Percentiles rank a stretch among this genome's conserved stretches.
These are phyloP conservation scores for Thermoascus crustaceus DNA, from an alignment of 2,329 filamentous ascomycete genomes.

Conservation along the genomic window DNA sequence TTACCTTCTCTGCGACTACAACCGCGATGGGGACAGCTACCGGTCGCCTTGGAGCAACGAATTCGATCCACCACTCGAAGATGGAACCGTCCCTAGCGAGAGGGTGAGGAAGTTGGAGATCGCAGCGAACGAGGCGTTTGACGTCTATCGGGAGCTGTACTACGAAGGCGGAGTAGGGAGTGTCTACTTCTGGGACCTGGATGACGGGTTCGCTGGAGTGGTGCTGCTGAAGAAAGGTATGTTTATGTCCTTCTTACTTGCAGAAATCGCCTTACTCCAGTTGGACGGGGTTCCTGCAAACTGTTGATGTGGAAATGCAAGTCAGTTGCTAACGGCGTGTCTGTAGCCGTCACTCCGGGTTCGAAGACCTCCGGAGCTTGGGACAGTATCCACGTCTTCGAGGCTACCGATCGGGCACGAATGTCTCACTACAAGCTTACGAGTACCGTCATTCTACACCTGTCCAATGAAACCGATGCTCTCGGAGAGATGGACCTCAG, in stretches of 20 bases:
- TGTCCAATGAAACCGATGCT: conserved; percentile 59
- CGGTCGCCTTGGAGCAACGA: conserved; percentile 98
- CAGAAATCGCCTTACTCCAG: too few relatives aligned
- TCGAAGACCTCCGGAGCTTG: conserved; percentile 69
- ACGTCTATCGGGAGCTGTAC: conserved; percentile 84
- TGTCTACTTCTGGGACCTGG: conserved; percentile 97
- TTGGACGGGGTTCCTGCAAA: too few relatives aligned
- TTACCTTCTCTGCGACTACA: conserved; percentile 98
- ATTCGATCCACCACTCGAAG: conserved; percentile 85
- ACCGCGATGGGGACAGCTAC: conserved; percentile 96
- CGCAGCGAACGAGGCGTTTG: conserved; percentile 89
- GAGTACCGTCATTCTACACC: conserved; percentile 86
- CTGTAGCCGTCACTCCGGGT: conserved; percentile 56
- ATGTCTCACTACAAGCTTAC: conserved; percentile 96
- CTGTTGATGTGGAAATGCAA: too few relatives aligned
- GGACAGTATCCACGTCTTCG: conserved; percentile 99
- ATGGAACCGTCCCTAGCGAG: conserved; percentile 83
- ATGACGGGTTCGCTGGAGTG: conserved; percentile 94
- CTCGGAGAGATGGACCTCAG: conserved; percentile 85
- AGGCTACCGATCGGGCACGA: conserved; percentile 85
- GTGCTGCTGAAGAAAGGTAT: conserved; percentile 88
- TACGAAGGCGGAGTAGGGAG: conserved; percentile 94
- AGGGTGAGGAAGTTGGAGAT: conserved; percentile 89
- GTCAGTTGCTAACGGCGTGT: conserved; percentile 1
- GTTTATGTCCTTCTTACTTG: too few relatives aligned